Evolutionary conservation across 768 basidiomycete genomes (phyloP).

Genomic region (Tricholoma sp.): DNA sequence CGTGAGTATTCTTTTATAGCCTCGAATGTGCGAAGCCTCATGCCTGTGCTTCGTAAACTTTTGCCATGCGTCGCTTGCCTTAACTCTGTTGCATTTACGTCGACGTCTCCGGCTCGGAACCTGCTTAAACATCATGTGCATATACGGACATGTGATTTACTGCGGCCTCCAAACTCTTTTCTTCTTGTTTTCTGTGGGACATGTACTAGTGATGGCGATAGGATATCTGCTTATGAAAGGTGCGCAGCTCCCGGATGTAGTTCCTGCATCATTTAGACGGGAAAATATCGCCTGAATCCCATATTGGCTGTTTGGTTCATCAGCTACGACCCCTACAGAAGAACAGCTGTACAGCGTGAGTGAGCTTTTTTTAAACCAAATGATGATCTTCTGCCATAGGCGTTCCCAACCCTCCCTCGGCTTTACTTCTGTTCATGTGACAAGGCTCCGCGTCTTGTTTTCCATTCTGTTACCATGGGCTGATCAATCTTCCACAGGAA

Average conservation of each 20-base stretch:
- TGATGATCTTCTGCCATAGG: constrained; percentile 1
- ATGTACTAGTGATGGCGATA: constrained; percentile 46
- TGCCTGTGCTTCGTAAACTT: background rate
- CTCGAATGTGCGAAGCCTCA: background rate
- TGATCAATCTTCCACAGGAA: constrained; percentile 30
- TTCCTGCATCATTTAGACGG: background rate
- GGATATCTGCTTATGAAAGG: constrained; percentile 61
- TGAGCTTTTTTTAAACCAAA: constrained; percentile 11
- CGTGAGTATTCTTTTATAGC: constrained; percentile 33
- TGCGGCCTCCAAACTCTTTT: background rate
- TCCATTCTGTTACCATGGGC: background rate
- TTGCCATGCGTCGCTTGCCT: background rate
- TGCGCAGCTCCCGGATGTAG: constrained; percentile 24
- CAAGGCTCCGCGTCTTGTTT: background rate
- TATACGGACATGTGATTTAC: background rate
- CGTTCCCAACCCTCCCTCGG: constrained; percentile 7
- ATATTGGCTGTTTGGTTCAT: constrained; percentile 3
- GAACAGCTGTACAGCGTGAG: constrained; percentile 50
- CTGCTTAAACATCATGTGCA: background rate
- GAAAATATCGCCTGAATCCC: constrained; percentile 1
- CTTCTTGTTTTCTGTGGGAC: background rate
- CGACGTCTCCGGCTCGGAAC: background rate
- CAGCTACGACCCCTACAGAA: constrained; percentile 49
- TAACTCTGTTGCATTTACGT: background rate
- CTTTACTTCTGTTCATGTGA: background rate